These are phyloP conservation scores for Penicillium hordei DNA, from an alignment of 2,329 filamentous ascomycete genomes.

Conservation along the genomic window DNA sequence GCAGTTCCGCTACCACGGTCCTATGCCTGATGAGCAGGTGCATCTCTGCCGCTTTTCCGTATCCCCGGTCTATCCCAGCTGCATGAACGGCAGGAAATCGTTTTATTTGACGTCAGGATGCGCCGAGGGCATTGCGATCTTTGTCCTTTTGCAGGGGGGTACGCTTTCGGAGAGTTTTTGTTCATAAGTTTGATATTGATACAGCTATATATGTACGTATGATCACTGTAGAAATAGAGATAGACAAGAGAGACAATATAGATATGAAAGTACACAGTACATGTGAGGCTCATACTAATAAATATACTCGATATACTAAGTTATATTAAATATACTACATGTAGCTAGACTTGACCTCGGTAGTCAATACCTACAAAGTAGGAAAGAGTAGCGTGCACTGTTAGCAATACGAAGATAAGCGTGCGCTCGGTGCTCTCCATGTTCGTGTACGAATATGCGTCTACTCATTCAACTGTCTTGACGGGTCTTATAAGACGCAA, in stretches of 20 bases:
- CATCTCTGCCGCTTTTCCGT: conserved; percentile 10
- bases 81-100: conserved; percentile 19
- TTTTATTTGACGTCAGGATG: conserved; percentile 22
- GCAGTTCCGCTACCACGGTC: conserved; percentile 28
- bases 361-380: not conserved
- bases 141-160: conserved; percentile 3
- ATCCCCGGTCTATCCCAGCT: conserved; percentile 16
- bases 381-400: conserved; percentile 14
- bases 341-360: not conserved
- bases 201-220: not conserved
- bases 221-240: too few relatives aligned
- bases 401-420: conserved; percentile 10
- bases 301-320: not conserved
- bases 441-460: not conserved
- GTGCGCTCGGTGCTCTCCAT: conserved; percentile 2
- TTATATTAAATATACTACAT: not conserved
- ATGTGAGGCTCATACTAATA: not conserved
- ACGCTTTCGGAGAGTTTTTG: not conserved
- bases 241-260: not conserved
- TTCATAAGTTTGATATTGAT: not conserved
- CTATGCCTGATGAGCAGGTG: conserved; percentile 10
- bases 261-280: not conserved
- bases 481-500: not conserved
- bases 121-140: conserved; percentile 8
- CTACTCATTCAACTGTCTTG: not conserved